These are phyloP conservation scores for Dimocarpus longan DNA, from an alignment of 345 rosid species.

Conservation along the genomic window DNA sequence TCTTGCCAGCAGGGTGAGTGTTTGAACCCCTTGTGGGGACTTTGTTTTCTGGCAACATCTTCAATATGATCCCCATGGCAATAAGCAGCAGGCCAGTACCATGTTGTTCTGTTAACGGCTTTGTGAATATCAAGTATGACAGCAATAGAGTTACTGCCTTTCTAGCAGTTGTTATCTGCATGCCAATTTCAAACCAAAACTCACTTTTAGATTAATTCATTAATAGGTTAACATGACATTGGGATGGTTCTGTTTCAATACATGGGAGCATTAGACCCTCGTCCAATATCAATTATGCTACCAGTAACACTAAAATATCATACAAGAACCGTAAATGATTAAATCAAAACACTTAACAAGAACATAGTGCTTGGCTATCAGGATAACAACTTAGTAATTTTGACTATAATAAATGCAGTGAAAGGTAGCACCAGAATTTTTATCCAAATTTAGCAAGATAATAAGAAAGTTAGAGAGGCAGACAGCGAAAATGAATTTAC, in stretches of 20 bases:
- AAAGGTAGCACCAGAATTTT: background rate
- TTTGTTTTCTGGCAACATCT: constrained; percentile 74
- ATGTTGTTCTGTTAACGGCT: constrained; percentile 85
- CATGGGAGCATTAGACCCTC: no score
- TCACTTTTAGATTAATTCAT: background rate
- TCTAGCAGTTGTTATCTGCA: constrained; percentile 85
- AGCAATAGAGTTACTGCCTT: constrained; percentile 74
- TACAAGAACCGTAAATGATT: background rate
- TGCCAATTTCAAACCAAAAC: background rate
- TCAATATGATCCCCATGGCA: constrained; percentile 73
- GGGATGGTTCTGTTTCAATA: no score
- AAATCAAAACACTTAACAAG: background rate
- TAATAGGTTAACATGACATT: background rate
- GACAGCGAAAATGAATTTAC: constrained; percentile 32
- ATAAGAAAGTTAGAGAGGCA: background rate
- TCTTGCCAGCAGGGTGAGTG: constrained; percentile 23
- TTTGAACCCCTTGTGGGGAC: constrained; percentile 29
- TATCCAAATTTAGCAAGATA: no score
- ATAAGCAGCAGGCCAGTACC: constrained; percentile 77
- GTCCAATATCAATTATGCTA: background rate
- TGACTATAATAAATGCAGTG: background rate
- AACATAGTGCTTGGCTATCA: background rate
- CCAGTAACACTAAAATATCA: background rate
- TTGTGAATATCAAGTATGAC: constrained; percentile 83
- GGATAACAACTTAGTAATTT: background rate